Conservation (phyloP, 148 eudicot genomes). For the Vaccinium corymbosum region DNA sequence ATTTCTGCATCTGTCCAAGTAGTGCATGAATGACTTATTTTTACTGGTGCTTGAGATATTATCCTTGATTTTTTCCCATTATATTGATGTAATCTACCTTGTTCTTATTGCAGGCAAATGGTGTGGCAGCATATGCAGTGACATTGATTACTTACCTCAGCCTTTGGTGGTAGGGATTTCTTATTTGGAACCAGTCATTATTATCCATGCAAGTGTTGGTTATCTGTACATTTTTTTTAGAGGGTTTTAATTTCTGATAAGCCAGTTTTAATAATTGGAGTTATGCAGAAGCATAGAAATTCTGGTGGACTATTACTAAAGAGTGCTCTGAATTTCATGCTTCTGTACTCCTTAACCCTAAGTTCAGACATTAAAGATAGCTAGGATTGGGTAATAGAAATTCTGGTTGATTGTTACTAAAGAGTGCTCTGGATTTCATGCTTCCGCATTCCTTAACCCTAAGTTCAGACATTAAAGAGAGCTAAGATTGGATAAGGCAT, state of each 20-base stretch:
- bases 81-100: slow-evolving; percentile 6
- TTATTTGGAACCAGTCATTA: slow-evolving; percentile 5
- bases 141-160: slow-evolving; percentile 73
- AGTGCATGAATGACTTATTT: neutral
- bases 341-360: neutral
- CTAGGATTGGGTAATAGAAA: neutral
- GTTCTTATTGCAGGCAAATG: slow-evolving; percentile 69
- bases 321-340: neutral
- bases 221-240: neutral
- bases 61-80: neutral
- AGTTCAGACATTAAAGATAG: neutral
- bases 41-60: neutral
- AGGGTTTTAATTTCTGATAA: neutral
- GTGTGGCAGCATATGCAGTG: slow-evolving; percentile 72
- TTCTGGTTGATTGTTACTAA: neutral
- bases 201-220: neutral
- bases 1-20: neutral
- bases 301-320: neutral
- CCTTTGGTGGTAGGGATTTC: slow-evolving; percentile 80
- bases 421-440: neutral
- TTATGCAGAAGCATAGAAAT: neutral
- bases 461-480: neutral
- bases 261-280: neutral
- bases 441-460: neutral
- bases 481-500: neutral